Percentiles rank a stretch among this genome's conserved stretches.
Conservation (phyloP, 768 basidiomycete species). For the Mycena latifolia region DNA sequence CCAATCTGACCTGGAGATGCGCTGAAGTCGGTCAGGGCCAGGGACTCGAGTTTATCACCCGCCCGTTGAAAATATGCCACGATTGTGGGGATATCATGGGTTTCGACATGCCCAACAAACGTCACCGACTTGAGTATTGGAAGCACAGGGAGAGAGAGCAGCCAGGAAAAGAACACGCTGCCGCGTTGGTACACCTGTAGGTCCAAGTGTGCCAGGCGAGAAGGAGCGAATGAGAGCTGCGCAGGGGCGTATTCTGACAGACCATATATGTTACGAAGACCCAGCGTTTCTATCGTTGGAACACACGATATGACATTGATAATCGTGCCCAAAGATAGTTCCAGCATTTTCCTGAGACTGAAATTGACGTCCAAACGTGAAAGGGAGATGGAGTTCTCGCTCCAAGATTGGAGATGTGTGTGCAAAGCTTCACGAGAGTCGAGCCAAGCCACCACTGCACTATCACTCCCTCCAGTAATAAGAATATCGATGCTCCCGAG, state of each 20-base stretch:
- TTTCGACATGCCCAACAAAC: no score
- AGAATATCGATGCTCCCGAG: not conserved
- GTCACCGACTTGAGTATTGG: no score
- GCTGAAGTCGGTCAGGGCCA: no score
- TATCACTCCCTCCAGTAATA: not conserved
- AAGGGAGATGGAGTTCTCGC: not conserved
- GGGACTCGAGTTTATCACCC: no score
- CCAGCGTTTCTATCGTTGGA: not conserved
- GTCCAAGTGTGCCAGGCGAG: no score
- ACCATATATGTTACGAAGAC: not conserved
- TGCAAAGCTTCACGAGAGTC: not conserved
- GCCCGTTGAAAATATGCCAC: no score
- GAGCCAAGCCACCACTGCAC: not conserved
- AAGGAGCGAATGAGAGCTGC: no score
- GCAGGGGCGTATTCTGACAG: not conserved
- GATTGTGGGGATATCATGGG: no score
- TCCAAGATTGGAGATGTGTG: not conserved
- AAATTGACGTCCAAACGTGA: not conserved
- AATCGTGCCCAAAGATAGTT: not conserved
- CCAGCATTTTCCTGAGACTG: not conserved
- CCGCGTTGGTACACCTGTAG: no score
- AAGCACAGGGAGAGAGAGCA: no score
- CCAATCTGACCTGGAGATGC: no score
- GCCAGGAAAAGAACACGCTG: no score
- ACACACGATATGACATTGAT: not conserved